Percentiles rank a stretch among this genome's conserved stretches.
Conservation (phyloP, 2,329 filamentous ascomycete species). For the Kalmusia sp. region DNA sequence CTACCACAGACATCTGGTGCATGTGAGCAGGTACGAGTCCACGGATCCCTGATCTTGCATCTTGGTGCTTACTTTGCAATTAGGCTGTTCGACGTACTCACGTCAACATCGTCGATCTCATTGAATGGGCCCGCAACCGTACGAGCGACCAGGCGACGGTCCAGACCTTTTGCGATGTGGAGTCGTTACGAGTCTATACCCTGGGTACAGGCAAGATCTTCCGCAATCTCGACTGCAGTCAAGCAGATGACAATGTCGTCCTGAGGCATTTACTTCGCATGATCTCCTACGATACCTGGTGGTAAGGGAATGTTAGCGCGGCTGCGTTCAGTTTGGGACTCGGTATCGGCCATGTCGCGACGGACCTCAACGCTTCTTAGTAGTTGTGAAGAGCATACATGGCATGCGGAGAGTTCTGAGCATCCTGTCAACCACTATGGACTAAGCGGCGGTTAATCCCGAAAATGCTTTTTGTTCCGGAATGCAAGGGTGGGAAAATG, state of each 20-base stretch:
- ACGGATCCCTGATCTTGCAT: not conserved
- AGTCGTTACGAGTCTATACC: constrained; percentile 11
- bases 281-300: no score
- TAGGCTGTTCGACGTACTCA: constrained; percentile 20
- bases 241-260: constrained; percentile 16
- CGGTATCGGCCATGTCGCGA: no score
- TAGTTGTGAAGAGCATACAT: no score
- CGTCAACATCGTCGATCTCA: constrained; percentile 22
- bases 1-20: constrained; percentile 13
- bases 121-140: constrained; percentile 16
- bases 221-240: constrained; percentile 13
- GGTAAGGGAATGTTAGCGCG: no score
- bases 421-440: no score
- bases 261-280: constrained; percentile 20
- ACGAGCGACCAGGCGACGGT: constrained; percentile 5
- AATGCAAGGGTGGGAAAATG: no score
- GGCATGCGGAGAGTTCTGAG: no score
- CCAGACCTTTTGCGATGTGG: constrained; percentile 14
- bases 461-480: no score
- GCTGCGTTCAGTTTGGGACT: no score
- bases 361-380: no score
- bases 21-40: constrained; percentile 14
- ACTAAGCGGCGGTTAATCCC: no score
- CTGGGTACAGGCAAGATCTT: constrained; percentile 16
- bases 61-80: constrained; percentile 4